Evolutionary conservation across 2,329 filamentous ascomycete genomes (phyloP), one percentile per base, ranked within the genome.

Genomic region (Trichothecium roseum): DNA sequence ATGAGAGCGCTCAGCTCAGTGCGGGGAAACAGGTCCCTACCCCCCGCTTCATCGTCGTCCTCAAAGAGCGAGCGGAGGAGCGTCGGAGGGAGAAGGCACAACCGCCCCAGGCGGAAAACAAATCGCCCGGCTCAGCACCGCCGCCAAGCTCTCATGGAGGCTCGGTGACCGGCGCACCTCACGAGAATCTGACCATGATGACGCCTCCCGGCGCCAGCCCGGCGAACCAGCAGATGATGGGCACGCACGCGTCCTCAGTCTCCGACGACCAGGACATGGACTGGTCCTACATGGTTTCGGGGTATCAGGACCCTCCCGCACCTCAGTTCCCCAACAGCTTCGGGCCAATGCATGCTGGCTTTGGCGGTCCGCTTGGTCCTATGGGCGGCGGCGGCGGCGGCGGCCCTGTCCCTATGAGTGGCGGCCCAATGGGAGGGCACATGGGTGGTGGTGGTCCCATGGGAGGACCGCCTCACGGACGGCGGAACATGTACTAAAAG

Each of bases 251-350:
- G 13, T n/a, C 18, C 16, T 47, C 28, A 35, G 44, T 37, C 35
- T 37, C 35, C 12, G 57, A 59, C 9, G 42, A 48, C 2, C 45
- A 45, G 10, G 55, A 63, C 20, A 64, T 70, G 64, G 65, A 71
- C 44, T 71, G 66, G 66, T 61, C 58, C 18, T 63, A 63, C 27
- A 51, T 69, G 34, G 56, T 69, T 46, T 60, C 66, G 27, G 53
- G 55, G 16, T 64, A 64, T 37, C 51, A 52, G n/a, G 55, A 59
- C 18, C 43, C 20, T 24, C 32, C 31, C 13, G 14, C 24, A 14
- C 18, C 28, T 5, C 32, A 26, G 10, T 38, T 51, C 17, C 44
- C 44, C 12, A 49, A 46, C 2, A 51, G 48, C 3, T 56, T 55
- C 20, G 50, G 47, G 13, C 20, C 20, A 6, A 24, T 24, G 20